A percentile compares a stretch with the other conserved stretches of the same genome.
Evolutionary conservation across 1,139 yeast species (phyloP).

Genomic region (Debaryomyces fabryi): DNA sequence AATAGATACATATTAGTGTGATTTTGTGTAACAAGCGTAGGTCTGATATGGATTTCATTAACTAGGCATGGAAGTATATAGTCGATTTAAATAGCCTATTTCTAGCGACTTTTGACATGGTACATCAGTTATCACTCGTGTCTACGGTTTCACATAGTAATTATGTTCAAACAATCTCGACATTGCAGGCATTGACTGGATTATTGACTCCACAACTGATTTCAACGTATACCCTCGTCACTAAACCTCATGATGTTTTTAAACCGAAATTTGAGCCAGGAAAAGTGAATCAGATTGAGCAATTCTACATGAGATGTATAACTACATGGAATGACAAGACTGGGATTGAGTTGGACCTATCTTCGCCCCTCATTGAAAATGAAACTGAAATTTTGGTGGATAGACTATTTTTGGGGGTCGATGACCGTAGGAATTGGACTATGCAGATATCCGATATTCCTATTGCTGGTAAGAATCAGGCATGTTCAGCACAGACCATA

Average conservation of each 20-base stretch:
- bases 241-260: constrained; percentile 47
- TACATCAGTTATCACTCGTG: constrained; percentile 47
- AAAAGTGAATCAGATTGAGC: constrained; percentile 53
- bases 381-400: constrained; percentile 26
- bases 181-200: constrained; percentile 51
- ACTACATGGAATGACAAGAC: constrained; percentile 44
- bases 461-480: constrained; percentile 76
- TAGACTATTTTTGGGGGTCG: constrained; percentile 33
- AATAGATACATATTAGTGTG: neutral
- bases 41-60: constrained; percentile 1
- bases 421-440: constrained; percentile 55
- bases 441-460: constrained; percentile 80
- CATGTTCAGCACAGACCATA: constrained; percentile 65
- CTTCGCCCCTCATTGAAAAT: constrained; percentile 27
- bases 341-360: constrained; percentile 27
- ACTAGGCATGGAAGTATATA: neutral
- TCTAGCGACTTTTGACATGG: constrained; percentile 27
- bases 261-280: constrained; percentile 54
- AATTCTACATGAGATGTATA: constrained; percentile 47
- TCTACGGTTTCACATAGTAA: constrained; percentile 45
- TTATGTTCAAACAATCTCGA: constrained; percentile 46
- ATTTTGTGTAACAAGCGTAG: constrained; percentile 5
- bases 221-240: constrained; percentile 46
- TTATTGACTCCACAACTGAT: constrained; percentile 40
- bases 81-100: neutral